Percentiles rank a stretch among this genome's conserved stretches.
These are phyloP conservation scores for Aspergillus neoniger DNA, from an alignment of 2,329 filamentous ascomycete species.

Conservation along the genomic window DNA sequence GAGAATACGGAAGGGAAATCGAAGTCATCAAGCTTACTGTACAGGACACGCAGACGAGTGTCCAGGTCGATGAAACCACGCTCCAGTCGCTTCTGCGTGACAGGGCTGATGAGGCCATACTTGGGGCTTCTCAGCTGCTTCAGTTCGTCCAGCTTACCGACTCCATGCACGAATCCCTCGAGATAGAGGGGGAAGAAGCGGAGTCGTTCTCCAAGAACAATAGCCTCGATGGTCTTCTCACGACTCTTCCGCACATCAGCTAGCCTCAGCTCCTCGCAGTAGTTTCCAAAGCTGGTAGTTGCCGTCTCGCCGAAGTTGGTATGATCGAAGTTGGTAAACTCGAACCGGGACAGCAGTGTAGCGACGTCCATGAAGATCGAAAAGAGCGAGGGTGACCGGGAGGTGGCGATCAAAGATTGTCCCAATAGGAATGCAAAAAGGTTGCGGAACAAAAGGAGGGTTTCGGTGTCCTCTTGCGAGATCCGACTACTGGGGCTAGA, in stretches of 20 bases:
- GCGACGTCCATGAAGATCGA: slow-evolving; percentile 64
- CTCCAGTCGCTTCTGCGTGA: slow-evolving; percentile 78
- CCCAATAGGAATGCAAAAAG: slow-evolving; percentile 66
- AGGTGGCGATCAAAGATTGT: slow-evolving; percentile 62
- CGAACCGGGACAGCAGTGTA: slow-evolving; percentile 58
- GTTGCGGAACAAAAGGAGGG: slow-evolving; percentile 62
- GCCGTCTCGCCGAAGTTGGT: slow-evolving; percentile 66
- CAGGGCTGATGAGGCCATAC: slow-evolving; percentile 67
- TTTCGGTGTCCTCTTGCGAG: slow-evolving; percentile 55
- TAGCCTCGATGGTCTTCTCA: slow-evolving; percentile 84
- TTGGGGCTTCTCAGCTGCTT: slow-evolving; percentile 69
- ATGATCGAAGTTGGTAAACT: slow-evolving; percentile 63
- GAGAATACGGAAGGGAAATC: slow-evolving; percentile 89
- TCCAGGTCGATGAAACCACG: slow-evolving; percentile 78
- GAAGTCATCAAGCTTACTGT: slow-evolving; percentile 77
- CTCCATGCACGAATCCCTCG: slow-evolving; percentile 87
- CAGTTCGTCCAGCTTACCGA: slow-evolving; percentile 77
- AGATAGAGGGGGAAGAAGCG: slow-evolving; percentile 79
- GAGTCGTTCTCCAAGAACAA: slow-evolving; percentile 88
- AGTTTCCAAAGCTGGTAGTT: slow-evolving; percentile 54
- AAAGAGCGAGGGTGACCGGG: slow-evolving; percentile 57
- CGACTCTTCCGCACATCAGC: slow-evolving; percentile 78
- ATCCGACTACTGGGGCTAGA: slow-evolving; percentile 36
- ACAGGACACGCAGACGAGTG: slow-evolving; percentile 69
- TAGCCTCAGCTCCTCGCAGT: slow-evolving; percentile 74